Conservation (phyloP, 345 rosid genomes). For the Erysimum cheiranthoides region DNA sequence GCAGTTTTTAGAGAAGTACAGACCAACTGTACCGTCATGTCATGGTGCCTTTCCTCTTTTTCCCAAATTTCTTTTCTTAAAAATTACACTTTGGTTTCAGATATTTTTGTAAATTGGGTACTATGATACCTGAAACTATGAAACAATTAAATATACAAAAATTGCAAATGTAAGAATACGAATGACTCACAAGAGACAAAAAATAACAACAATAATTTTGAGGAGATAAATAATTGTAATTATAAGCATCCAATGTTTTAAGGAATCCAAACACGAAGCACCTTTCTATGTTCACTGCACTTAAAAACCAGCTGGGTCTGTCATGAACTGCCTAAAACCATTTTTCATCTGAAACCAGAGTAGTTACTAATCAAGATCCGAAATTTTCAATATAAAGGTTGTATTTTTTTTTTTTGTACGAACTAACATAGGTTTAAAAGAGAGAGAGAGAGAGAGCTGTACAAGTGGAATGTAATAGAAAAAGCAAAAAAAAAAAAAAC, state of each 20-base stretch:
- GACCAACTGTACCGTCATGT: constrained; percentile 38
- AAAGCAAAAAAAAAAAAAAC: neutral
- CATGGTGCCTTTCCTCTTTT: constrained; percentile 33
- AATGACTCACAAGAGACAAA: constrained; percentile 10
- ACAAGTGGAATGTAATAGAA: constrained; percentile 25
- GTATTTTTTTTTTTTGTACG: constrained; percentile 24
- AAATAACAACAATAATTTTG: neutral
- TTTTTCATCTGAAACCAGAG: neutral
- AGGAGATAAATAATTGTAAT: constrained; percentile 3
- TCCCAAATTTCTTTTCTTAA: neutral
- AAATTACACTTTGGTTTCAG: neutral
- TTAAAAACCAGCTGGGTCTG: neutral
- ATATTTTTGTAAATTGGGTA: constrained; percentile 20
- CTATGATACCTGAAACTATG: constrained; percentile 23
- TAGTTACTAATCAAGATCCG: constrained; percentile 20
- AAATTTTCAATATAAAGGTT: constrained; percentile 10
- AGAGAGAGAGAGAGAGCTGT: constrained; percentile 19
- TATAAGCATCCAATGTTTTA: constrained; percentile 45
- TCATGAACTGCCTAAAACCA: constrained; percentile 1
- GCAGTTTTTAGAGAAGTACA: constrained; percentile 35
- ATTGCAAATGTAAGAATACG: neutral
- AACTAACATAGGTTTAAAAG: constrained; percentile 13
- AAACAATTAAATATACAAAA: constrained; percentile 6
- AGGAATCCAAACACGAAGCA: constrained; percentile 27
- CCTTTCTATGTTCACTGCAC: constrained; percentile 28